These are phyloP conservation scores for Arthrinium puccinioides DNA, from an alignment of 2,329 filamentous ascomycete species.

Conservation along the genomic window DNA sequence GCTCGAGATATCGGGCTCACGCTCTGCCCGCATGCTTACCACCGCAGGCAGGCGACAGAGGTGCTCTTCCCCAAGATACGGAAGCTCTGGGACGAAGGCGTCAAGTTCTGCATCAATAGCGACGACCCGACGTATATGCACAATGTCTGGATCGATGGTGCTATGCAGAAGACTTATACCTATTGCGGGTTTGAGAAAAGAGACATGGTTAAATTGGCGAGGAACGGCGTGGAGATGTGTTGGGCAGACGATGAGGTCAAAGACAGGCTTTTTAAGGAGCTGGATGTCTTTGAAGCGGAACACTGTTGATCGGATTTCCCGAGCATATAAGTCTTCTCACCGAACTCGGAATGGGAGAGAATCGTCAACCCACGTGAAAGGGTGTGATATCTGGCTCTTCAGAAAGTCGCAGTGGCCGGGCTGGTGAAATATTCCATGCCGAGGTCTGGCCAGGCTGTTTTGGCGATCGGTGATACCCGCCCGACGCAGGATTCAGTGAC, in stretches of 20 bases:
- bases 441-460: no score
- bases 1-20: conserved; percentile 28
- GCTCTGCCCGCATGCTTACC: conserved; percentile 33
- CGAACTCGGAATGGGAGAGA: no score
- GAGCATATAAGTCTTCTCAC: no score
- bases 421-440: no score
- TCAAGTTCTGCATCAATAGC: conserved; percentile 55
- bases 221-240: conserved; percentile 35
- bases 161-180: conserved; percentile 34
- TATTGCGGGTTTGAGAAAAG: conserved; percentile 30
- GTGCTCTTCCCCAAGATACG: conserved; percentile 36
- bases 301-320: background rate
- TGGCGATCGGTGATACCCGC: no score
- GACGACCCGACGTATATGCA: conserved; percentile 65
- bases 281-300: conserved; percentile 9
- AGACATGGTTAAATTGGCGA: conserved; percentile 34
- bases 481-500: no score
- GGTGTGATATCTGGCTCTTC: no score
- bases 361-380: no score
- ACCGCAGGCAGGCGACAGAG: conserved; percentile 32
- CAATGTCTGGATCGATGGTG: conserved; percentile 40
- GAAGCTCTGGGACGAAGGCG: conserved; percentile 32
- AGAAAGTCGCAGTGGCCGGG: no score
- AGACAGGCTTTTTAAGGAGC: conserved; percentile 14
- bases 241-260: conserved; percentile 37